Evolutionary conservation across 495 filamentous ascomycete genomes (phyloP).

Genomic region (Penicillium parvum): DNA sequence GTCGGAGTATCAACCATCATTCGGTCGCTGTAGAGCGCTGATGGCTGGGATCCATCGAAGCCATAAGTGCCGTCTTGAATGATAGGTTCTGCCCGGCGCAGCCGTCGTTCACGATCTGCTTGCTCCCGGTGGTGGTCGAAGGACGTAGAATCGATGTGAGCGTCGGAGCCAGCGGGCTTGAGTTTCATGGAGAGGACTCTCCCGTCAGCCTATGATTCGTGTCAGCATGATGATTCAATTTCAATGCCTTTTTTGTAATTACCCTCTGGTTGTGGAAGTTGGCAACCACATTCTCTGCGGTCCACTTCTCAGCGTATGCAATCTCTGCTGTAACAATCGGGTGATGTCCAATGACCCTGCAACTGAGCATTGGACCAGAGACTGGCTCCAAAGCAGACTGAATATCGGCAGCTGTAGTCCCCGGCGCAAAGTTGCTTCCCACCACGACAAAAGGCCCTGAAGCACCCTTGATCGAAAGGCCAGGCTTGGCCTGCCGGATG

Average conservation of each 20-base stretch:
- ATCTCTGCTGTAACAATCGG: constrained; percentile 87
- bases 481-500: constrained; percentile 30
- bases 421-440: constrained; percentile 84
- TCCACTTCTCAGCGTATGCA: constrained; percentile 69
- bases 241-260: constrained; percentile 15
- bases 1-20: constrained; percentile 42
- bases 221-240: constrained; percentile 16
- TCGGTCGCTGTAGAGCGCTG: constrained; percentile 38
- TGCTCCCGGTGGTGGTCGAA: constrained; percentile 45
- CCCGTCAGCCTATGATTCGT: constrained; percentile 68
- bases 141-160: constrained; percentile 21
- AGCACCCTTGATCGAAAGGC: constrained; percentile 77
- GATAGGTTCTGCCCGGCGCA: constrained; percentile 42
- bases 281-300: constrained; percentile 73
- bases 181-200: constrained; percentile 71
- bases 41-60: constrained; percentile 44
- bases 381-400: constrained; percentile 75
- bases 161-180: constrained; percentile 46
- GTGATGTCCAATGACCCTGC: constrained; percentile 61
- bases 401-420: constrained; percentile 92
- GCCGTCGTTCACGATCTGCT: constrained; percentile 42
- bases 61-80: constrained; percentile 60
- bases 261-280: constrained; percentile 88
- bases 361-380: constrained; percentile 65
- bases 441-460: constrained; percentile 69